Percentiles rank a stretch among this genome's conserved stretches.
phyloP scores from a whole-genome alignment of 2,329 filamentous ascomycete species.

The Fusarium agapanthi region DNA sequence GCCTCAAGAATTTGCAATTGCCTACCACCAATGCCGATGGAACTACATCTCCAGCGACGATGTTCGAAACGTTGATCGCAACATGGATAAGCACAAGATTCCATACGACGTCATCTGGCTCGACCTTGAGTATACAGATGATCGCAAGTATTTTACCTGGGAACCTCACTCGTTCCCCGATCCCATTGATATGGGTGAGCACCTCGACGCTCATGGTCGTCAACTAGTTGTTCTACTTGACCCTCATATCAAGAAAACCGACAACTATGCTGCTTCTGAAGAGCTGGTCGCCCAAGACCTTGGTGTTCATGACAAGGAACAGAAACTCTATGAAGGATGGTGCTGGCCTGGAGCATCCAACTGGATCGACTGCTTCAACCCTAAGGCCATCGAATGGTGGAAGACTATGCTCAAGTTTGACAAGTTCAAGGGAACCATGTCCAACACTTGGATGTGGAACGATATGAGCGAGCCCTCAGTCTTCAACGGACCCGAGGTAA shows the following conservation, averaged over 20 bases:
- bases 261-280: slow-evolving; percentile 77
- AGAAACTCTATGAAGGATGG: slow-evolving; percentile 91
- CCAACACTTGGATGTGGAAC: slow-evolving; percentile 97
- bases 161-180: slow-evolving; percentile 88
- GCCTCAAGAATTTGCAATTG: slow-evolving; percentile 91
- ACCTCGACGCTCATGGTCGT: slow-evolving; percentile 83
- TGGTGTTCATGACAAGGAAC: slow-evolving; percentile 89
- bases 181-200: slow-evolving; percentile 86
- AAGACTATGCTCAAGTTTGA: slow-evolving; percentile 86
- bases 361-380: slow-evolving; percentile 97
- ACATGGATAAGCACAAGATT: slow-evolving; percentile 94
- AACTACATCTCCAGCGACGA: slow-evolving; percentile 98
- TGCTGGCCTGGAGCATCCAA: slow-evolving; percentile 98
- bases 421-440: slow-evolving; percentile 83
- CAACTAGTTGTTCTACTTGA: slow-evolving; percentile 96
- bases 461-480: slow-evolving; percentile 99
- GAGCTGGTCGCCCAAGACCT: slow-evolving; percentile 86
- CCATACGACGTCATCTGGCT: slow-evolving; percentile 99
- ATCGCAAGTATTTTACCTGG: slow-evolving; percentile 98
- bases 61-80: slow-evolving; percentile 93
- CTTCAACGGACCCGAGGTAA: slow-evolving; percentile 97
- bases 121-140: slow-evolving; percentile 96
- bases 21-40: slow-evolving; percentile 98
- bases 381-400: slow-evolving; percentile 93
- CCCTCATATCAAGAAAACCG: slow-evolving; percentile 95